Evolutionary conservation across 257 asterid species (phyloP).

Genomic region (Solanum habrochaites): DNA sequence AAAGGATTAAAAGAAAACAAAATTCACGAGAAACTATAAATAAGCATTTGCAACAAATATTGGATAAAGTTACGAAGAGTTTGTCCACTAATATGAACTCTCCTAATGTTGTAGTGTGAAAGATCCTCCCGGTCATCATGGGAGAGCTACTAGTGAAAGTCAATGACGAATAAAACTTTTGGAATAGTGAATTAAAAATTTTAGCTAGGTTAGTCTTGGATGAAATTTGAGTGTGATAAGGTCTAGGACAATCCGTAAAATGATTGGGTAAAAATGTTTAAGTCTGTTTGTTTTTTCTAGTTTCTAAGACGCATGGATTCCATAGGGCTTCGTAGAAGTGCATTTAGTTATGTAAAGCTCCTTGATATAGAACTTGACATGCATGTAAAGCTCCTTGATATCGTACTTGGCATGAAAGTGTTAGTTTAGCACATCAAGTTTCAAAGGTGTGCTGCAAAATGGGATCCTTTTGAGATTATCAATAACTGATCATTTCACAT

Average conservation of each 20-base stretch:
- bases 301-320: not conserved
- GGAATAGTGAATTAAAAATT: not conserved
- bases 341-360: too few relatives aligned
- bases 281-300: not conserved
- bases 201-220: not conserved
- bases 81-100: constrained; percentile 31
- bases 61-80: constrained; percentile 55
- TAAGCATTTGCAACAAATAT: constrained; percentile 67
- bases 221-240: not conserved
- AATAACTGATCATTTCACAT: not conserved
- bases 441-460: not conserved
- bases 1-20: not conserved
- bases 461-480: too few relatives aligned
- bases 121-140: not conserved
- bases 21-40: constrained; percentile 37
- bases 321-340: not conserved
- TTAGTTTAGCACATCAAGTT: not conserved
- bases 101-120: constrained; percentile 22
- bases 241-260: not conserved
- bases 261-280: not conserved
- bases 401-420: not conserved
- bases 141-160: not conserved
- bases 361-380: too few relatives aligned
- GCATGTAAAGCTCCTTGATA: not conserved
- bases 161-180: not conserved